Conservation (phyloP, 768 basidiomycete genomes). For the Xanthoconium purpureum region DNA sequence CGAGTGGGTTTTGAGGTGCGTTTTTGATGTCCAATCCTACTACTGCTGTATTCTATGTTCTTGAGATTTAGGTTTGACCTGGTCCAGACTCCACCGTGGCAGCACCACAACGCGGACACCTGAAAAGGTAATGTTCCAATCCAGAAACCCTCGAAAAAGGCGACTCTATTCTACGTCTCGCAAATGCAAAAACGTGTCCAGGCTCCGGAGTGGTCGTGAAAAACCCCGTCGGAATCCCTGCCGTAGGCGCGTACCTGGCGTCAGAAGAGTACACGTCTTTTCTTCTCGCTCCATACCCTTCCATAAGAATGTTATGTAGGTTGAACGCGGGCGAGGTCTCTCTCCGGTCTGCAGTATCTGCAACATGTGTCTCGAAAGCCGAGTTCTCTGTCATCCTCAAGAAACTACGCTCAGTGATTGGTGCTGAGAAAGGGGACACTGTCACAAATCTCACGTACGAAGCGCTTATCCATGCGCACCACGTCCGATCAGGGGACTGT, state of each 20-base stretch:
- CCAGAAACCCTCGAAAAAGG: slow-evolving; percentile 24
- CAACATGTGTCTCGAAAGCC: slow-evolving; percentile 21
- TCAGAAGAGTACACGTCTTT: slow-evolving; percentile 28
- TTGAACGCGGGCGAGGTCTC: slow-evolving; percentile 30
- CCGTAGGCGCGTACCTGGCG: slow-evolving; percentile 32
- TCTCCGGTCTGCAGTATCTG: slow-evolving; percentile 22
- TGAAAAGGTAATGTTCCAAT: slow-evolving; percentile 21
- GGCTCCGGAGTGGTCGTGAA: slow-evolving; percentile 30
- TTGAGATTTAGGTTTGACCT: too few relatives aligned
- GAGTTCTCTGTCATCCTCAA: slow-evolving; percentile 26
- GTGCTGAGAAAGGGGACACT: not conserved
- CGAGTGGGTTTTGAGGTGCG: slow-evolving; percentile 32
- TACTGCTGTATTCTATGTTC: slow-evolving; percentile 13
- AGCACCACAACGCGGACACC: slow-evolving; percentile 17
- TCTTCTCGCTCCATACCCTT: not conserved
- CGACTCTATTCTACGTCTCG: slow-evolving; percentile 20
- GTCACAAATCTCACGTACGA: slow-evolving; percentile 26
- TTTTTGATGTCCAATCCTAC: slow-evolving; percentile 9
- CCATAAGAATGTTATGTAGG: slow-evolving; percentile 3
- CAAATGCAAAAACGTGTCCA: slow-evolving; percentile 21
- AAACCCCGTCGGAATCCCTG: slow-evolving; percentile 21
- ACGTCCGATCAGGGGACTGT: slow-evolving; percentile 8
- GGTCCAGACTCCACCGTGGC: not conserved
- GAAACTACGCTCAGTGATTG: slow-evolving; percentile 19
- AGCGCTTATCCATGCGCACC: slow-evolving; percentile 31